Evolutionary conservation across 2,329 filamentous ascomycete species (phyloP).

Genomic region (Cercospora sojina): DNA sequence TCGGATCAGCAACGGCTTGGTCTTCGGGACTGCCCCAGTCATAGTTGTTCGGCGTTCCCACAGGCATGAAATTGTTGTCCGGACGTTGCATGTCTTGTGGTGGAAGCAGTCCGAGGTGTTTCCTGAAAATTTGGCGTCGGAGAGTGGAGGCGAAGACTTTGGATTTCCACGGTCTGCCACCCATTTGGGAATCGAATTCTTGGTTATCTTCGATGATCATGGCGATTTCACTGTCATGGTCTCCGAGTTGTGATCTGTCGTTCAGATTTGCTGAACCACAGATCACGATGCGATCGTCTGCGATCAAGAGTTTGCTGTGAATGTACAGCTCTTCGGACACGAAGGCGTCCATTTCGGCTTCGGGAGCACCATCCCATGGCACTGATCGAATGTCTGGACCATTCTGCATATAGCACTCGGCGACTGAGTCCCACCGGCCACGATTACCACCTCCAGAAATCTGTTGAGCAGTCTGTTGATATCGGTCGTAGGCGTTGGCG

Average conservation of each 20-base stretch:
- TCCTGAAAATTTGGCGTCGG: slow-evolving; percentile 82
- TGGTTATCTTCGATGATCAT: slow-evolving; percentile 79
- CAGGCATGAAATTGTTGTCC: slow-evolving; percentile 58
- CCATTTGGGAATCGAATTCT: slow-evolving; percentile 69
- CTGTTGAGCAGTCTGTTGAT: slow-evolving; percentile 67
- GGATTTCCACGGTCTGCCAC: slow-evolving; percentile 68
- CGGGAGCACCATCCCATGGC: slow-evolving; percentile 56
- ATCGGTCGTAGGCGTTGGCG: slow-evolving; percentile 57
- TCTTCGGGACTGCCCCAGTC: slow-evolving; percentile 51
- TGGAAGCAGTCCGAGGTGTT: slow-evolving; percentile 81
- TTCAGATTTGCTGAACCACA: slow-evolving; percentile 74
- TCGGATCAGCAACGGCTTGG: slow-evolving; percentile 67
- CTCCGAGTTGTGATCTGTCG: slow-evolving; percentile 73
- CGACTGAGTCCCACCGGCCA: slow-evolving; percentile 71
- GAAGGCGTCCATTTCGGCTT: slow-evolving; percentile 60
- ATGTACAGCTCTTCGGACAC: slow-evolving; percentile 64
- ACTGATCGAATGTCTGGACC: slow-evolving; percentile 68
- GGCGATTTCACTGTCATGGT: slow-evolving; percentile 86
- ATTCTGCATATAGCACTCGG: slow-evolving; percentile 77
- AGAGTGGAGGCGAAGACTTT: slow-evolving; percentile 76
- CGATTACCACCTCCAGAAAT: slow-evolving; percentile 48
- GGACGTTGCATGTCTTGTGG: slow-evolving; percentile 67
- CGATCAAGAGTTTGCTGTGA: slow-evolving; percentile 72
- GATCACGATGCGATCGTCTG: slow-evolving; percentile 77
- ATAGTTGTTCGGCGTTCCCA: slow-evolving; percentile 56